A percentile compares a stretch with the other conserved stretches of the same genome.
phyloP scores from a whole-genome alignment of 2,329 filamentous ascomycete species.

The Trichoderma breve region DNA sequence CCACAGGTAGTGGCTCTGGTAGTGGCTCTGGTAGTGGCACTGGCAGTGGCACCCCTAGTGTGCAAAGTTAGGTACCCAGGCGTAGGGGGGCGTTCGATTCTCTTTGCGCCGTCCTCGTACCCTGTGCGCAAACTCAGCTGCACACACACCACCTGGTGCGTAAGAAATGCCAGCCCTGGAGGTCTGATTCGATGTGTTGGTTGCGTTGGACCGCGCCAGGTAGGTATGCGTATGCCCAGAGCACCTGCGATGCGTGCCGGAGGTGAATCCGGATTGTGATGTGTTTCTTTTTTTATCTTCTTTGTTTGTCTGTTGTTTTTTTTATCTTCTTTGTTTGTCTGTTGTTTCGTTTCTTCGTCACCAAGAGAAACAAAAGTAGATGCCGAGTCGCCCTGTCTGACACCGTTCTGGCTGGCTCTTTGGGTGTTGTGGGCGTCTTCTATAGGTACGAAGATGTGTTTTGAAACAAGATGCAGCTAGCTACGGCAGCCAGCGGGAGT shows the following conservation, averaged over 20 bases:
- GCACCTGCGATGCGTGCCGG: neutral
- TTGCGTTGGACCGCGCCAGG: neutral
- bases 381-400: neutral
- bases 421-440: neutral
- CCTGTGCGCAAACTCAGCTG: constrained; percentile 14
- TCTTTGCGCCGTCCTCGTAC: neutral
- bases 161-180: neutral
- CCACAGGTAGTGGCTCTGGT: neutral
- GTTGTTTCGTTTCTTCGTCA: neutral
- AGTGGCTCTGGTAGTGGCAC: neutral
- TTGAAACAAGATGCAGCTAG: neutral
- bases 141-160: constrained; percentile 16
- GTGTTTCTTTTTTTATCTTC: neutral
- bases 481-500: neutral
- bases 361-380: neutral
- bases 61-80: neutral
- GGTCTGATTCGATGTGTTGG: neutral
- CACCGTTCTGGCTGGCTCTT: neutral
- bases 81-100: constrained; percentile 3
- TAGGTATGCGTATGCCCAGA: neutral
- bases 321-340: neutral
- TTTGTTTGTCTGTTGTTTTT: neutral
- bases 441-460: neutral
- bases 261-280: neutral
- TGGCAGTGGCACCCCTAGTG: neutral